These are phyloP conservation scores for Penicillium frequentans DNA, from an alignment of 2,329 filamentous ascomycete species.

Conservation along the genomic window DNA sequence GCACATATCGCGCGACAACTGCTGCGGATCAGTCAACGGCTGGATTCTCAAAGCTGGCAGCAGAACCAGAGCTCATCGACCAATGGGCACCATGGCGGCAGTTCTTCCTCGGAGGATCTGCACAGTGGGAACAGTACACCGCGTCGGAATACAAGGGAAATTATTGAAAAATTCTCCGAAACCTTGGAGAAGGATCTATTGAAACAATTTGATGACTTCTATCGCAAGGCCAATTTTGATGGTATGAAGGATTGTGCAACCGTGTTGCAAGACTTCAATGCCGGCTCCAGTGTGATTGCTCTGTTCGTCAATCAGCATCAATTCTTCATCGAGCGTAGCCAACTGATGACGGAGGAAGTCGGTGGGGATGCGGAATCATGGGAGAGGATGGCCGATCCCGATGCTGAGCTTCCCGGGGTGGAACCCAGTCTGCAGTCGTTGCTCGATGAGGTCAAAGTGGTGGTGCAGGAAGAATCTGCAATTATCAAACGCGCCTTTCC, in stretches of 20 bases:
- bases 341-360: slow-evolving; percentile 85
- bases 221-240: slow-evolving; percentile 90
- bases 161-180: slow-evolving; percentile 96
- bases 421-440: slow-evolving; percentile 90
- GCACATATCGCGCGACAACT: slow-evolving; percentile 92
- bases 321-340: slow-evolving; percentile 96
- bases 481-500: slow-evolving; percentile 97
- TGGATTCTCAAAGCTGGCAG: slow-evolving; percentile 76
- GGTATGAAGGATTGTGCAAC: slow-evolving; percentile 97
- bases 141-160: slow-evolving; percentile 70
- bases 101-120: slow-evolving; percentile 38
- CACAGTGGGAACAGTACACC: slow-evolving; percentile 45
- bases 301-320: slow-evolving; percentile 98
- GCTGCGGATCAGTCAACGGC: slow-evolving; percentile 86
- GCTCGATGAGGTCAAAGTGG: slow-evolving; percentile 89
- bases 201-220: slow-evolving; percentile 96
- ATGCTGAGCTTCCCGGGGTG: slow-evolving; percentile 85
- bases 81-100: slow-evolving; percentile 43
- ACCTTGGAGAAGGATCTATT: slow-evolving; percentile 92
- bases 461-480: slow-evolving; percentile 94
- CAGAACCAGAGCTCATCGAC: slow-evolving; percentile 40
- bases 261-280: slow-evolving; percentile 93
- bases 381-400: slow-evolving; percentile 92
- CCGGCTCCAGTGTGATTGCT: slow-evolving; percentile 90
- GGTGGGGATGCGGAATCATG: slow-evolving; percentile 64